Evolutionary conservation across 2,329 filamentous ascomycete species (phyloP), one percentile per base, ranked within the genome.

Genomic region (Orbilia brochopaga): DNA sequence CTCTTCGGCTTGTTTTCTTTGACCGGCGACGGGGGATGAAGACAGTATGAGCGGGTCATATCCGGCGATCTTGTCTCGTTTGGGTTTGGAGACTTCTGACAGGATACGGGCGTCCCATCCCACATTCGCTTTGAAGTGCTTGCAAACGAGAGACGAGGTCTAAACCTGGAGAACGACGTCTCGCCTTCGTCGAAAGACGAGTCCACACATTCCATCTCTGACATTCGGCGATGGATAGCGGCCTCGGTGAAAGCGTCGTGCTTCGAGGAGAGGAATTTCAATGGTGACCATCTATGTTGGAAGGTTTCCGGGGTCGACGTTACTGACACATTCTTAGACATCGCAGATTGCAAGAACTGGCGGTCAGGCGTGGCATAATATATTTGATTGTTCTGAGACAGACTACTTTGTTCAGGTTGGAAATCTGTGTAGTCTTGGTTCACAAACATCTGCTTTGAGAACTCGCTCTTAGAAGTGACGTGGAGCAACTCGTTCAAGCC

Each of bases 1-100:
- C 66, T 46, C 50, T 70, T 70, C 13, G 66, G 58, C 24, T 60
- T 42, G 23, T 59, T 70, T 27, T 70, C 66, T 53, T 70, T 70
- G 8, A 70, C 59, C 1, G 66, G 66, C 11, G 66, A 70, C 11
- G 53, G 54, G 6, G 59, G 66, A 32, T 64, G 54, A n/a, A 64
- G 23, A 13, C 54, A 64, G 15, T 55, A 35, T 15, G 59, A 64
- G 6, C 54, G 48, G 13, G 23, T 11, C 42, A 51, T 46, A n/a
- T 64, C 54, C 30, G 35, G 4, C 27, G 66, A 8, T 44, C 23
- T 46, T 37, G 54, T 21, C 46, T 21, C 19, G 7, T 51, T 27
- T 19, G 23, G 23, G 17, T 32, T 24, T 10, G 53, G 53, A 8
- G 40, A 24, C n/a, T 40, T 42, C 44, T 57, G 54, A 17, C 44